Evolutionary conservation across 2,329 filamentous ascomycete species (phyloP), one percentile per base, ranked within the genome.

Genomic region (Talaromyces sp.): DNA sequence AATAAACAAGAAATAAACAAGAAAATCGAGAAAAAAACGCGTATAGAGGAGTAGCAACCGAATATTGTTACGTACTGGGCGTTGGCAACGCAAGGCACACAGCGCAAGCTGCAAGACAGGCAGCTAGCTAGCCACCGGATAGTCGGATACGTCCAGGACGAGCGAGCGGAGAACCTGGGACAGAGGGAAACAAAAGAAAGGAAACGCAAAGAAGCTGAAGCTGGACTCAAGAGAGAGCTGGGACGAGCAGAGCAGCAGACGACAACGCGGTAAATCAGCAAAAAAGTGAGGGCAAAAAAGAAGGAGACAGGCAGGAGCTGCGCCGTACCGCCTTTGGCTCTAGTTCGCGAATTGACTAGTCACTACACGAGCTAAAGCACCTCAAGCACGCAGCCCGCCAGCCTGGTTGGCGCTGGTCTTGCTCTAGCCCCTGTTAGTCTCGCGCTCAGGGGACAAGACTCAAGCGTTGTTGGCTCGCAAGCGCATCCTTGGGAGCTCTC

Each of bases 11-110:
- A 47, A 47, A 47, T 27, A 47, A 47, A 47, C 7, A 27, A 6
- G 36, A n/a, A 40, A 40, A 16, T 5, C 36, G 14, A 14, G 23
- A 47, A 27, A 23, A 4, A 44, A 47, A 53, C 27, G 50, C 14
- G 16, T n/a, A 31, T 23, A 53, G 27, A 31, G 2, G 27, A 61
- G 53, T 56, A 47, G 52, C 47, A 18, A 52, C 27, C 47, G n/a
- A 61, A 56, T 50, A 47, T 47, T 40, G 40, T 61, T 31, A 30
- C 34, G 36, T 44, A 54, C 33, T 34, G 31, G n/a, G 23, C 31
- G 42, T 23, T 23, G 44, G 36, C 28, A 47, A 62, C 56, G 61
- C 61, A 62, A 62, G 61, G 61, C 44, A 33, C 51, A 56, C 44
- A 18, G 33, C n/a, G 51, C 54, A 53, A 28, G 31, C 52, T 59